phyloP scores from a whole-genome alignment of 2,329 filamentous ascomycete genomes.

The Nemania sp. region DNA sequence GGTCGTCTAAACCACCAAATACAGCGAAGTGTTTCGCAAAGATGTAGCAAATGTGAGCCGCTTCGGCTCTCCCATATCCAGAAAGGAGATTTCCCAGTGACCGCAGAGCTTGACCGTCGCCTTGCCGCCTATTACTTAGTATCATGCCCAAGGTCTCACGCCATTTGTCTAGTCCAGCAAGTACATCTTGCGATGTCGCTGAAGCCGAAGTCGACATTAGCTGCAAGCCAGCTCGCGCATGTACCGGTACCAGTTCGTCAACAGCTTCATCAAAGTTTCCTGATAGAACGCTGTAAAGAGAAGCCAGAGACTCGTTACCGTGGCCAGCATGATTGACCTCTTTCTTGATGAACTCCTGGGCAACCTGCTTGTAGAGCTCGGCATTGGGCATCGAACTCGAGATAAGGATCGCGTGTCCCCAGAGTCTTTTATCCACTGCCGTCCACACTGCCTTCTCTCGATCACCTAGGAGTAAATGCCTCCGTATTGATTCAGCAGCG shows the following conservation, averaged over 20 bases:
- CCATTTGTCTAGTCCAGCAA: conserved; percentile 91
- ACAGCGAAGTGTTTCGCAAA: conserved; percentile 74
- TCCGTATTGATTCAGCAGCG: conserved; percentile 72
- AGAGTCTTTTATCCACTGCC: conserved; percentile 88
- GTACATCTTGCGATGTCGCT: conserved; percentile 67
- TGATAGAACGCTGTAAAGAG: conserved; percentile 90
- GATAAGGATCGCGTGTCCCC: conserved; percentile 95
- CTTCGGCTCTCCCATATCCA: conserved; percentile 85
- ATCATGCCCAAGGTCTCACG: conserved; percentile 85
- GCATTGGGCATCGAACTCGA: conserved; percentile 72
- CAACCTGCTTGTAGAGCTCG: conserved; percentile 87
- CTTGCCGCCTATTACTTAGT: conserved; percentile 81
- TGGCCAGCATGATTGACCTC: conserved; percentile 83
- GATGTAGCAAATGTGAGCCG: conserved; percentile 90
- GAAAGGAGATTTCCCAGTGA: conserved; percentile 81
- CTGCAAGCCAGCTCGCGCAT: conserved; percentile 88
- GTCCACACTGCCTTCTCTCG: conserved; percentile 91
- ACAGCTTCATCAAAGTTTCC: conserved; percentile 94
- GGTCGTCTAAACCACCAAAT: conserved; percentile 83
- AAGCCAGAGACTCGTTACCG: conserved; percentile 84
- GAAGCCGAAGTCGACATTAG: conserved; percentile 77
- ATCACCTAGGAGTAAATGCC: conserved; percentile 75
- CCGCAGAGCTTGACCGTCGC: conserved; percentile 76
- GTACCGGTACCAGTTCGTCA: conserved; percentile 91
- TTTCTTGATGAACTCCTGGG: conserved; percentile 92